These are phyloP conservation scores for Penicillium verrucosum DNA, from an alignment of 2,329 filamentous ascomycete species.

Conservation along the genomic window DNA sequence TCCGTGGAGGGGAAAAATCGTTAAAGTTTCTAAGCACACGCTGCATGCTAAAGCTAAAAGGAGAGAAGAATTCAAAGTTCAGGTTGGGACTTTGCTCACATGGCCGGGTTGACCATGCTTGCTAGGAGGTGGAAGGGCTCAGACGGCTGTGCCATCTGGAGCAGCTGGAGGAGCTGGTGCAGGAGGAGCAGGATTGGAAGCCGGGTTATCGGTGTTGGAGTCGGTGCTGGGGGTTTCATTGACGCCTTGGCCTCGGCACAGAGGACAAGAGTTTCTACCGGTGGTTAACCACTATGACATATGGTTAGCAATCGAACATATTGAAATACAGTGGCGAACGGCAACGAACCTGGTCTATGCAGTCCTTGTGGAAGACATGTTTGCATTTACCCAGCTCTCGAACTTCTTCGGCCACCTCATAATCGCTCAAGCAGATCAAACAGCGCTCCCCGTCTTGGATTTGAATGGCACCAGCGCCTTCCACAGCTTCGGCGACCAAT, in stretches of 20 bases:
- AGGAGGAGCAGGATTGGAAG: constrained; percentile 15
- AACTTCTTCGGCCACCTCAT: constrained; percentile 60
- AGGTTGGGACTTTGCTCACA: background rate
- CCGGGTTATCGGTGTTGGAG: constrained; percentile 6
- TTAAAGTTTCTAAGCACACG: constrained; percentile 28
- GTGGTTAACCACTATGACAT: constrained; percentile 62
- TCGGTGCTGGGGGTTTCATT: constrained; percentile 30
- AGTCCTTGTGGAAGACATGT: constrained; percentile 65
- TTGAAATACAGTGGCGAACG: constrained; percentile 3
- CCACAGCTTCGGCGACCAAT: constrained; percentile 48
- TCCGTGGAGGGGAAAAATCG: constrained; percentile 26
- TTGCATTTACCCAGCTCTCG: constrained; percentile 61
- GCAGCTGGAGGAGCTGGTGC: constrained; percentile 6
- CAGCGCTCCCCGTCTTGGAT: constrained; percentile 55
- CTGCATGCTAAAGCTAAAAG: constrained; percentile 32
- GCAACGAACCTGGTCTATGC: constrained; percentile 63
- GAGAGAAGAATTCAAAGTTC: constrained; percentile 9
- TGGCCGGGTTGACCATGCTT: background rate
- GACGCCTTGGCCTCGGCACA: constrained; percentile 43
- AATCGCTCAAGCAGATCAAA: constrained; percentile 65
- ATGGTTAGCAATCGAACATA: constrained; percentile 28
- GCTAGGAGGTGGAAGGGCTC: background rate
- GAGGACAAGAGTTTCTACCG: constrained; percentile 39
- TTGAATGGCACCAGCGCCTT: constrained; percentile 36
- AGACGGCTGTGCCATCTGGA: constrained; percentile 9